Evolutionary conservation across 2,329 filamentous ascomycete genomes (phyloP).

Genomic region (Chrysoporthe cubensis): DNA sequence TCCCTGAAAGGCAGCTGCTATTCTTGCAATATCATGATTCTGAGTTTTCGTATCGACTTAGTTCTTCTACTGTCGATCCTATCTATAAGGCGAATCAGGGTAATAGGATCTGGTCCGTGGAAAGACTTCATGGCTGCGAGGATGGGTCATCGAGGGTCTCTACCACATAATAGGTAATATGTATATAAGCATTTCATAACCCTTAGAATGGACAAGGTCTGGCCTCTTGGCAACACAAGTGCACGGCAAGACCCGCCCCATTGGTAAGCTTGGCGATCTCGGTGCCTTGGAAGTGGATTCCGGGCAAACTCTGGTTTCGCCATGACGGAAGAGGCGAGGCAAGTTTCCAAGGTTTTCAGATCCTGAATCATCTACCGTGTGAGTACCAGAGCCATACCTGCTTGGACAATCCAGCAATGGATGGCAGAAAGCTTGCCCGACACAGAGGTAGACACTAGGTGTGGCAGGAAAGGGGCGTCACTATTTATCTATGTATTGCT

Average conservation of each 20-base stretch:
- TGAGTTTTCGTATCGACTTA: neutral
- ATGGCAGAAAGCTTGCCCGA: neutral
- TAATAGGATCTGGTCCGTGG: too few species aligned
- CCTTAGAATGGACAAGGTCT: neutral
- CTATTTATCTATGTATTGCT: neutral
- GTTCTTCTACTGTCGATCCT: neutral
- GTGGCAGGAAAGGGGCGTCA: neutral
- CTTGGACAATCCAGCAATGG: neutral
- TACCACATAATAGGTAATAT: too few species aligned
- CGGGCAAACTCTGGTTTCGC: neutral
- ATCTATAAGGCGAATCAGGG: neutral
- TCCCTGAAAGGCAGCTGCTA: neutral
- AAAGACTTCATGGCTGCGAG: too few species aligned
- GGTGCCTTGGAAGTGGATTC: neutral
- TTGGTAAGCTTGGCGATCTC: neutral
- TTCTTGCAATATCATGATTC: neutral
- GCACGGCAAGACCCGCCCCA: neutral
- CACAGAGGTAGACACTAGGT: neutral
- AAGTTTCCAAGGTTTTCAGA: neutral
- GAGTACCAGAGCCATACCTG: neutral
- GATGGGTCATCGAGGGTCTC: neutral
- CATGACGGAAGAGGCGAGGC: neutral
- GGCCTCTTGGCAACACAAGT: neutral
- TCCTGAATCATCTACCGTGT: neutral
- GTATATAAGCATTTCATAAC: neutral